A percentile compares a stretch with the other conserved stretches of the same genome.
Evolutionary conservation across 805 yeast species (phyloP).

Genomic region (Starmerella stigmatis): DNA sequence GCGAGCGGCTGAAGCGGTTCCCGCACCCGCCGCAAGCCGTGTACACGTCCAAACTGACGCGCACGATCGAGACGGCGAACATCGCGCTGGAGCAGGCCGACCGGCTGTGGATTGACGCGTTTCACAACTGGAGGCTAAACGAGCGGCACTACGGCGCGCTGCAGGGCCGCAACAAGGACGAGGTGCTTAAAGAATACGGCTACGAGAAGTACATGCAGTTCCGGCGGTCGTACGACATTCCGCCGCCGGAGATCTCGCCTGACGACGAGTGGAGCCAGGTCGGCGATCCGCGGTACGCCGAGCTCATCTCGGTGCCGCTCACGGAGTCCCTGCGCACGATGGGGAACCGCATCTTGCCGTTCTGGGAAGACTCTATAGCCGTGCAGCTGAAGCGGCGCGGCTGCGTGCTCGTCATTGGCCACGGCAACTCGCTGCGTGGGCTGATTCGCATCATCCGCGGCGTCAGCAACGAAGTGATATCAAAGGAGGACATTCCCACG

Average conservation of each 20-base stretch:
- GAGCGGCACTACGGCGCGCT: constrained; percentile 98
- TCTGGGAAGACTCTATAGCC: constrained; percentile 86
- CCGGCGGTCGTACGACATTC: constrained; percentile 94
- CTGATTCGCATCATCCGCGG: constrained; percentile 87
- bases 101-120: constrained; percentile 78
- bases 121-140: constrained; percentile 93
- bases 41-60: constrained; percentile 79
- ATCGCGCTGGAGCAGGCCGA: constrained; percentile 80
- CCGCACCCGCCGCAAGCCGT: constrained; percentile 72
- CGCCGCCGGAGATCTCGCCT: constrained; percentile 82
- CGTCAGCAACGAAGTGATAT: constrained; percentile 82
- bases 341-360: constrained; percentile 90
- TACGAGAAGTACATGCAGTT: constrained; percentile 83
- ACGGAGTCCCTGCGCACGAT: constrained; percentile 90
- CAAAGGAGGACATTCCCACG: constrained; percentile 90
- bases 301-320: constrained; percentile 77
- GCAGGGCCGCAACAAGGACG: constrained; percentile 97
- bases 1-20: constrained; percentile 75
- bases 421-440: constrained; percentile 96
- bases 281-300: constrained; percentile 73
- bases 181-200: constrained; percentile 73
- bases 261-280: constrained; percentile 72
- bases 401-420: constrained; percentile 88
- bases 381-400: constrained; percentile 70
- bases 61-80: constrained; percentile 96